Evolutionary conservation across 2,329 filamentous ascomycete genomes (phyloP).

Genomic region (Pyrenochaeta sp.): DNA sequence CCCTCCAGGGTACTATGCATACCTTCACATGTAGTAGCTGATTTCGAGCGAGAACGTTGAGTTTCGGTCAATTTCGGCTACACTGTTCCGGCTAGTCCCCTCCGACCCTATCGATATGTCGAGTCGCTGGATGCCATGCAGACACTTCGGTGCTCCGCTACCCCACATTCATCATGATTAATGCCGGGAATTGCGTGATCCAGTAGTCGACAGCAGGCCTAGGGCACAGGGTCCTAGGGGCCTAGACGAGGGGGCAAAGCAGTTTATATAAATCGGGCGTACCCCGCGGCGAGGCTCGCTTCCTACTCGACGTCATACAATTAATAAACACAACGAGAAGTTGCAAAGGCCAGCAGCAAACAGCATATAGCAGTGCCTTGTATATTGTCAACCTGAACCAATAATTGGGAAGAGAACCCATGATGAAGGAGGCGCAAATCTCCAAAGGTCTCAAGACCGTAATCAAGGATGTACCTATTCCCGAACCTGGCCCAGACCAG

Average conservation of each 20-base stretch:
- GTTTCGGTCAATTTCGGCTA: conserved; percentile 13
- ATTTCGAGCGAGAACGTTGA: not conserved
- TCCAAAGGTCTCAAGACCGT: conserved; percentile 41
- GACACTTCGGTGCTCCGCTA: not conserved
- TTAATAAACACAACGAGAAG: not conserved
- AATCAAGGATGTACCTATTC: conserved; percentile 49
- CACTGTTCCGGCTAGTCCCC: not conserved
- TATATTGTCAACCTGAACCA: not conserved
- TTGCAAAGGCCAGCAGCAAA: not conserved
- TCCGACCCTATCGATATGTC: conserved; percentile 3
- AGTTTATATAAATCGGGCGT: not conserved
- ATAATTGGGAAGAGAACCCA: not conserved
- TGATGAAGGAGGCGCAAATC: conserved; percentile 55
- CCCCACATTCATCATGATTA: conserved; percentile 16
- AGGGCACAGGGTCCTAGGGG: not conserved
- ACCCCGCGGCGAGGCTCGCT: not conserved
- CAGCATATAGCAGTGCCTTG: not conserved
- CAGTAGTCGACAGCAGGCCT: not conserved
- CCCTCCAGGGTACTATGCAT: not conserved
- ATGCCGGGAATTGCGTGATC: conserved; percentile 11
- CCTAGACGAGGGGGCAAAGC: not conserved
- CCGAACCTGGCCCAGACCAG: conserved; percentile 43
- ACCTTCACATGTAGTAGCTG: not conserved
- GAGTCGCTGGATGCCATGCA: conserved; percentile 2
- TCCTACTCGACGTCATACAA: not conserved